phyloP scores from a whole-genome alignment of 2,329 filamentous ascomycete genomes.

The Fusarium algeriense region DNA sequence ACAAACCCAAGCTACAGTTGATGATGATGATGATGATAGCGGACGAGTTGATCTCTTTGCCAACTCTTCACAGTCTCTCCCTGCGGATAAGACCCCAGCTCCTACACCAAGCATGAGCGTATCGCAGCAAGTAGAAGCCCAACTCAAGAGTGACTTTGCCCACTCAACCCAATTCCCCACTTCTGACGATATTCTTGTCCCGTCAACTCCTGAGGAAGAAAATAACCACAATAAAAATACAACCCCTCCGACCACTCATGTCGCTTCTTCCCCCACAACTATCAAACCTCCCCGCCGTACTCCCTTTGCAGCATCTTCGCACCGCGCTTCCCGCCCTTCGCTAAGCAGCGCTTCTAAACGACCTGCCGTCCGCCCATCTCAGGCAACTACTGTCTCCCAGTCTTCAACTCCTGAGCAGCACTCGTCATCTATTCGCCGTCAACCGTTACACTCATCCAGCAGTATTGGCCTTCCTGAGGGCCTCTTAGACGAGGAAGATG shows the following conservation, averaged over 20 bases:
- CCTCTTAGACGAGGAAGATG: slow-evolving; percentile 42
- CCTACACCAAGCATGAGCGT: slow-evolving; percentile 53
- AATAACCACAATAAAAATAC: slow-evolving; percentile 16
- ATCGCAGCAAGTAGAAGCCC: slow-evolving; percentile 66
- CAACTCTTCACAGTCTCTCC: slow-evolving; percentile 35
- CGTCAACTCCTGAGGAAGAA: slow-evolving; percentile 50
- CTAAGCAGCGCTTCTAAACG: slow-evolving; percentile 23
- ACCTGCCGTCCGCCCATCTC: slow-evolving; percentile 47
- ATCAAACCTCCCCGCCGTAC: slow-evolving; percentile 35
- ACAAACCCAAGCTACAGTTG: slow-evolving; percentile 16
- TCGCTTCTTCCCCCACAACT: slow-evolving; percentile 20
- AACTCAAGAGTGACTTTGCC: slow-evolving; percentile 61
- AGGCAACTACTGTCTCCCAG: slow-evolving; percentile 55
- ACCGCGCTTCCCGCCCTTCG: slow-evolving; percentile 36
- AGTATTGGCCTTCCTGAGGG: slow-evolving; percentile 43
- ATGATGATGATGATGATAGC: slow-evolving; percentile 26
- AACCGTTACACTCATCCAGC: slow-evolving; percentile 40
- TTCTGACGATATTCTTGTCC: slow-evolving; percentile 51
- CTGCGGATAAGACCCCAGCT: slow-evolving; percentile 22
- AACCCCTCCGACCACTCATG: slow-evolving; percentile 31
- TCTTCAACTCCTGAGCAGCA: slow-evolving; percentile 49
- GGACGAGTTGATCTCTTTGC: slow-evolving; percentile 39
- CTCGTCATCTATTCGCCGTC: slow-evolving; percentile 25
- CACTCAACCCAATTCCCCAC: slow-evolving; percentile 54
- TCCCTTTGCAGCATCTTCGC: slow-evolving; percentile 28